Evolutionary conservation across 2,329 filamentous ascomycete genomes (phyloP), one percentile per base, ranked within the genome.

Genomic region (Pezicula carpinea): DNA sequence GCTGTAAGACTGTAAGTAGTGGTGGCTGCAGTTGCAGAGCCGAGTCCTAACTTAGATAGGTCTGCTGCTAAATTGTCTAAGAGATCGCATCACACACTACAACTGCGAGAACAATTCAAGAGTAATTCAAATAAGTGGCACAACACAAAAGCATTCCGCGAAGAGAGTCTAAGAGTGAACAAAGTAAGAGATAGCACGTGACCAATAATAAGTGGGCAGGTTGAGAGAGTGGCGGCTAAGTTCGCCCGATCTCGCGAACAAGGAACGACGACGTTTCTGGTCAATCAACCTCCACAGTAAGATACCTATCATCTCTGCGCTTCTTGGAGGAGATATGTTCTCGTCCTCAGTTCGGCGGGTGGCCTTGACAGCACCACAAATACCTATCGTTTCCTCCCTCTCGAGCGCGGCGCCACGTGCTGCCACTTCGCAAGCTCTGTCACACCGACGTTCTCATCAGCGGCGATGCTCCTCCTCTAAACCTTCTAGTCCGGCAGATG

Each of bases 401-500:
- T 50, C 56, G 5, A 52, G 31, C 39, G 49, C 51, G n/a, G 49
- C 57, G 36, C 57, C 57, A 34, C 52, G 60, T 53, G 53, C 54
- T 4, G 47, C 50, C 11, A 47, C 55, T 23, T 53, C 58, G 18
- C 56, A 61, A 51, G 51, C 50, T 22, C 46, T 62, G 26, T 54
- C 62, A 32, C 57, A 58, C 50, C 57, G 60, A 10, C 26, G 26
- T 21, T 56, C 45, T 18, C 57, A 62, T 45, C 62, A 64, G 45
- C 53, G 63, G 52, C 60, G 63, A 50, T 58, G 59, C 46, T 66
- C 64, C 26, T 66, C 64, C 34, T 66, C 64, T 17, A 66, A 66
- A 59, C 64, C 64, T n/a, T 65, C 64, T 21, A 66, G 57, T 47
- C 63, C 64, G 11, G 56, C 64, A 19, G 59, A 64, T 57, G 62